Base-by-base conservation (phyloP, 129 eudicot species). In the Oenanthe sinensis region DNA sequence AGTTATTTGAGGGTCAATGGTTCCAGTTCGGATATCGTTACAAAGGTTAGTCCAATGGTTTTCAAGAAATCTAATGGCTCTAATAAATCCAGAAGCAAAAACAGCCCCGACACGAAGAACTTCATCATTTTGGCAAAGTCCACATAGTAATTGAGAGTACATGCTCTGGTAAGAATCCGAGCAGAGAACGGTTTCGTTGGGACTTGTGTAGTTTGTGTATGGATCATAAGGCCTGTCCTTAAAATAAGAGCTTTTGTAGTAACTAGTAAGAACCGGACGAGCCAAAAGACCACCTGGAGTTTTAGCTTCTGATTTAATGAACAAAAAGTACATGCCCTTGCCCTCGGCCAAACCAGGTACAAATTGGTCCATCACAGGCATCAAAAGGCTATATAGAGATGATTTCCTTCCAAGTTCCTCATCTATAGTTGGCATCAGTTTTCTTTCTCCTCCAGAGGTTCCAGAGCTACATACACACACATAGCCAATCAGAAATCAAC, bases 121-220 rank as follows among this genome's bases (percentile, higher is more conserved):
- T 75, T 89, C 84, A 15, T 69, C 80, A 75, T 86, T 85, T 22
- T 86, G 89, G 77, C 42, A 82, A 48, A 92, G 89, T 36, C 97
- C 97, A 69, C 96, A 92, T 30, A 92, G 91, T 88, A 92, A 83
- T 42, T 92, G 97, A n/a, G 91, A 83, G 80, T 92, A 92, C 91
- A 88, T 92, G 91, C 92, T 87, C 65, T 92, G 97, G 79, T 86
- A 88, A 5, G 91, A 84, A 73, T 89, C 95, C 1, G 87, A 76
- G 86, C 97, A 92, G 48, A 89, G 91, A 22, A 92, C 87, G 80
- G 97, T 85, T 75, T 90, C 96, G 22, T 89, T 88, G 0, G 97
- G 97, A 89, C 97, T 92, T 0, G 97, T 92, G 91, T 88, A 92
- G 80, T 87, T 86, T 39, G 93, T 92, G 84, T 86, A 89, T 4